These are phyloP conservation scores for Lyophyllum decastes DNA, from an alignment of 768 basidiomycete genomes.

Conservation along the genomic window DNA sequence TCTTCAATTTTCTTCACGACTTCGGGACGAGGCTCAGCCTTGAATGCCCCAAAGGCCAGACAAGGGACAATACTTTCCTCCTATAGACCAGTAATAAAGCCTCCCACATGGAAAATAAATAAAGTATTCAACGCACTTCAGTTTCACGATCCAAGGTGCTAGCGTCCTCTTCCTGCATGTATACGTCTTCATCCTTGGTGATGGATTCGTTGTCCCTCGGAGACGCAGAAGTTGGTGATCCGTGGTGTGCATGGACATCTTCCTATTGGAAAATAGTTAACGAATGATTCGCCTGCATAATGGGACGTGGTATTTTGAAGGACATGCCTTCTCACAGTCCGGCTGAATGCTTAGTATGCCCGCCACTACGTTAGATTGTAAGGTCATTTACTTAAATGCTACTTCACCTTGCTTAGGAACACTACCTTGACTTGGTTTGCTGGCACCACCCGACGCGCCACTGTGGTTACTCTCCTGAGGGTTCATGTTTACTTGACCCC, in stretches of 20 bases:
- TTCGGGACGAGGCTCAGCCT: background rate
- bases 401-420: no score
- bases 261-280: background rate
- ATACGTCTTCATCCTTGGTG: background rate
- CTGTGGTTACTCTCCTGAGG: no score
- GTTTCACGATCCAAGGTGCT: background rate
- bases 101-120: background rate
- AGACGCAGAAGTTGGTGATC: background rate
- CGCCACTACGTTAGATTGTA: no score
- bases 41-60: background rate
- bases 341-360: no score
- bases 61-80: background rate
- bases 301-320: background rate
- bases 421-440: no score
- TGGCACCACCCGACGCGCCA: no score
- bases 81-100: background rate
- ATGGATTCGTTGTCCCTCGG: background rate
- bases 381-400: no score
- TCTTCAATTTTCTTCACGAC: background rate
- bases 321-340: background rate
- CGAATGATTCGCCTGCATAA: background rate
- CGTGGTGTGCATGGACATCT: background rate
- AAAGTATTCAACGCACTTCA: background rate
- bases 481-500: no score
- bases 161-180: background rate